Percentiles rank a stretch among this genome's conserved stretches.
Conservation (phyloP, 139 green algal species). For the Picocystis salinarum region DNA sequence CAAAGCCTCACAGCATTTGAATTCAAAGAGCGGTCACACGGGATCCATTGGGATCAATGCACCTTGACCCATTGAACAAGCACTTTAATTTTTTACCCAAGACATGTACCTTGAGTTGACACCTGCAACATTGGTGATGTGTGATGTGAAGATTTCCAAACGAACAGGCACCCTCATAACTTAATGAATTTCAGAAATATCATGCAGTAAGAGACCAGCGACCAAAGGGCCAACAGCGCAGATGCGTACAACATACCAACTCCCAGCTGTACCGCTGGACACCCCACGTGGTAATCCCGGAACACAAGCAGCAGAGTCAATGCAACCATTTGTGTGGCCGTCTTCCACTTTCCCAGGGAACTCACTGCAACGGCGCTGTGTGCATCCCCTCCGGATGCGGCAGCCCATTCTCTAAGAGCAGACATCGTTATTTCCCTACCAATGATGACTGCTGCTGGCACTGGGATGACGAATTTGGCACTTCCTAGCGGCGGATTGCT, state of each 20-base stretch:
- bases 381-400: conserved; percentile 39
- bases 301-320: conserved; percentile 31
- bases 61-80: too few relatives aligned
- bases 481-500: conserved; percentile 19
- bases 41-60: too few relatives aligned
- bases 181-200: too few relatives aligned
- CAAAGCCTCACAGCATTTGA: too few relatives aligned
- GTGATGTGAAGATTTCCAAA: too few relatives aligned
- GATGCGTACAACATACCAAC: conserved; percentile 39
- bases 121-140: too few relatives aligned
- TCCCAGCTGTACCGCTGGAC: conserved; percentile 4
- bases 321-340: conserved; percentile 42
- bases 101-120: too few relatives aligned
- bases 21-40: too few relatives aligned
- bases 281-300: conserved; percentile 8
- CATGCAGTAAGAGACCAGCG: conserved; percentile 36
- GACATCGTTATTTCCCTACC: conserved; percentile 81
- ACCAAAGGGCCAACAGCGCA: conserved; percentile 39
- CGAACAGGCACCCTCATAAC: too few relatives aligned
- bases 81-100: too few relatives aligned
- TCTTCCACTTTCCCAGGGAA: conserved; percentile 75
- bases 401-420: conserved; percentile 81
- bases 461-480: conserved; percentile 6
- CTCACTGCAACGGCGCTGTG: conserved; percentile 60
- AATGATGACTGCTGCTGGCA: conserved; percentile 45